A percentile compares a stretch with the other conserved stretches of the same genome.
These are phyloP conservation scores for Capsicum baccatum DNA, from an alignment of 257 asterid species.

Conservation along the genomic window DNA sequence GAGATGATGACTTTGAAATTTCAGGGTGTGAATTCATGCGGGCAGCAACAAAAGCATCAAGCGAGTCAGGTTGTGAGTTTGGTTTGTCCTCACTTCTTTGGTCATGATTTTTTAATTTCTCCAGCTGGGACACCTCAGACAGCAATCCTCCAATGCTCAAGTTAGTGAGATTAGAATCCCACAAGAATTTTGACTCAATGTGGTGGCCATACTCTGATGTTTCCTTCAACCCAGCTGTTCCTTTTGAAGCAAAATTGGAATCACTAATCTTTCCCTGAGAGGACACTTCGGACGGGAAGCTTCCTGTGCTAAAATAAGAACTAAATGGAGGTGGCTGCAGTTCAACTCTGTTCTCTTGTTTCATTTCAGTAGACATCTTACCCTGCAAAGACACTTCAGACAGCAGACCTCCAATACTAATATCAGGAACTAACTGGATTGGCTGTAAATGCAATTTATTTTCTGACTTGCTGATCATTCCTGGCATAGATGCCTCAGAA, in stretches of 20 bases:
- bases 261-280: conserved; percentile 29
- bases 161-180: conserved; percentile 65
- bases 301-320: conserved; percentile 59
- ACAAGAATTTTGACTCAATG: conserved; percentile 48
- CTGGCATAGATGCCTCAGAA: conserved; percentile 76
- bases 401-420: conserved; percentile 77
- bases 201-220: conserved; percentile 31
- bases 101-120: conserved; percentile 41
- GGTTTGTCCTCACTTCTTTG: conserved; percentile 48
- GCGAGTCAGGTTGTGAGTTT: conserved; percentile 46
- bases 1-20: conserved; percentile 41
- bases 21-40: conserved; percentile 45
- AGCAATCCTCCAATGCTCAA: conserved; percentile 87
- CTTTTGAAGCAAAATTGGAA: conserved; percentile 41
- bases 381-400: conserved; percentile 77
- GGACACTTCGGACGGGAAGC: conserved; percentile 64
- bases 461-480: conserved; percentile 49
- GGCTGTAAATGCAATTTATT: conserved; percentile 51
- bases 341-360: conserved; percentile 29
- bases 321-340: conserved; percentile 47
- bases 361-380: conserved; percentile 48
- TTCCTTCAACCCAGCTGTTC: conserved; percentile 33
- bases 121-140: conserved; percentile 69
- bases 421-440: conserved; percentile 47
- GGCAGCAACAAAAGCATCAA: conserved; percentile 49